phyloP scores from a whole-genome alignment of 352 stramenopile species.

The Globisporangium polare region DNA sequence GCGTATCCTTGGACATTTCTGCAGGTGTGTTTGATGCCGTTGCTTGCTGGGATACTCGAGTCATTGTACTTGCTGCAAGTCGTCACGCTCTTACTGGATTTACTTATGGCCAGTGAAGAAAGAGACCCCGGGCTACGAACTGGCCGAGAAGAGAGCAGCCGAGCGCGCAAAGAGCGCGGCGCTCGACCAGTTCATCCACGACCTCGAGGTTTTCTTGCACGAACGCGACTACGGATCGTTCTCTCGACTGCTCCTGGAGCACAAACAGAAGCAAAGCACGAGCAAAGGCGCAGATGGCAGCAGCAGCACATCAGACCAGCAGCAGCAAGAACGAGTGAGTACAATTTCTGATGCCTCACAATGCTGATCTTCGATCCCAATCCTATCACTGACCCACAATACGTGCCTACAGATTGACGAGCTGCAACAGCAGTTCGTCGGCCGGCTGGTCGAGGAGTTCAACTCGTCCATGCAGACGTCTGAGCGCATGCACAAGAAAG shows the following conservation, averaged over 20 bases:
- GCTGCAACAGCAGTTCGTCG: constrained; percentile 49
- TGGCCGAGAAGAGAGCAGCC: constrained; percentile 43
- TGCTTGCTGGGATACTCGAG: background rate
- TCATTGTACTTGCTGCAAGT: background rate
- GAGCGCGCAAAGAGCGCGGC: constrained; percentile 43
- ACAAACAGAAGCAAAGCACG: constrained; percentile 30
- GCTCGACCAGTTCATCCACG: constrained; percentile 57
- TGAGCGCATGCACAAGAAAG: constrained; percentile 80
- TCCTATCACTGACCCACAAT: background rate
- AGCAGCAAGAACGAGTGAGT: constrained; percentile 44
- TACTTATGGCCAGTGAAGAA: constrained; percentile 33
- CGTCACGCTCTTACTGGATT: background rate
- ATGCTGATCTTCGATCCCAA: too few species aligned
- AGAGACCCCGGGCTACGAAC: constrained; percentile 29
- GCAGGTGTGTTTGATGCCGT: constrained; percentile 21
- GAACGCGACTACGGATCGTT: constrained; percentile 68
- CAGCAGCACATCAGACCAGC: constrained; percentile 30
- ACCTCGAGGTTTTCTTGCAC: constrained; percentile 64
- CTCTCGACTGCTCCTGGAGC: constrained; percentile 44
- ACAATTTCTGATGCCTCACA: too few species aligned
- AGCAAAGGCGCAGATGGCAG: constrained; percentile 31
- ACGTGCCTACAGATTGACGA: constrained; percentile 59
- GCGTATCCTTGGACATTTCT: constrained; percentile 40
- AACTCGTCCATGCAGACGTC: constrained; percentile 74
- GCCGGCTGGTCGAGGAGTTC: constrained; percentile 67